Evolutionary conservation across 208 protist genomes (phyloP), one percentile per base, ranked within the genome.

Genomic region (Leptomonas pyrrhocoris): DNA sequence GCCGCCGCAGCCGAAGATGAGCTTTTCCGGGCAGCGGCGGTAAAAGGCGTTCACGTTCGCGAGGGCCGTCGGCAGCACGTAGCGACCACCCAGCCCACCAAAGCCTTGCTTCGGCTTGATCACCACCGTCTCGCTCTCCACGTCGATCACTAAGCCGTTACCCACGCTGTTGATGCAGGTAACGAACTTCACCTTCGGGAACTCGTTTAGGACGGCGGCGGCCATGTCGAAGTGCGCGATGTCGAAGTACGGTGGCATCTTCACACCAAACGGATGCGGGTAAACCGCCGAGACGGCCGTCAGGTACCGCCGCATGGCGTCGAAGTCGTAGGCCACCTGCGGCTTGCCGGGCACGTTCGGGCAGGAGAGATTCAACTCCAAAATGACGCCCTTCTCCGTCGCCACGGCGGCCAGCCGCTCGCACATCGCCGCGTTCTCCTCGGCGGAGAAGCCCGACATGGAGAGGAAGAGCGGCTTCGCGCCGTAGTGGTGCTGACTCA

Each of bases 201-300:
- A 93, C 18, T 85, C 83, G 74, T 96, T 94, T 13, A 96, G 68
- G n/a, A 96, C 79, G 8, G 56, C 72, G 27, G 92, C 92, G 1
- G 92, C 88, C 62, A 73, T 64, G 73, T 96, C 92, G 61, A 96
- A 96, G 83, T 94, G 88, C 8, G 92, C 88, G 59, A 94, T 85
- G 72, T 96, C 92, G 68, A 94, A 94, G 76, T 96, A 96, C 7
- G 92, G 92, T 40, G 92, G 86, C 82, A 96, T 87, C 83, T 96
- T 96, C 54, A 96, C 88, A 16, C 89, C 92, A 66, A 96, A 94
- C 15, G 87, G 86, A 45, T 80, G 68, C n/a, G 70, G 77, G 69
- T 92, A 94, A n/a, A 49, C 78, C 27, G 61, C 74, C 19, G 83
- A 90, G 36, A 94, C 88, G 30, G 66, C 60, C 45, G 81, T 28